Base-by-base conservation (phyloP, 441 rosid genomes). In the Pelargonium australe region DNA sequence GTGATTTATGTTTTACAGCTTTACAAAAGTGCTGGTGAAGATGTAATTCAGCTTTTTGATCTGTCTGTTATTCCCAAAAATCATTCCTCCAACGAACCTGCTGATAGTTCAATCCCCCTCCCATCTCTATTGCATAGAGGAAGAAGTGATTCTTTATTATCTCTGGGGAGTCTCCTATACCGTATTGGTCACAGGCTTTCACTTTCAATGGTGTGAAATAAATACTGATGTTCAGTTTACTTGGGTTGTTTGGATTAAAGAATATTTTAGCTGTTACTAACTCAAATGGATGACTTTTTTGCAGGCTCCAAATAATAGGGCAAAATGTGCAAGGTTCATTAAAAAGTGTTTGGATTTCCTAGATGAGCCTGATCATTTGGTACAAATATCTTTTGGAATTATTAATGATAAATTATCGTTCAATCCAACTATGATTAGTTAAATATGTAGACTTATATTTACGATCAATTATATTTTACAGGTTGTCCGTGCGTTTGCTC, bases 401-500 rank as follows among this genome's bases (percentile, higher is more conserved):
- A 40, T 66, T 62, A 51, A 62, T 73, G 28, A 19, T 68, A 1
- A 23, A 70, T 20, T 23, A 12, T 67, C 71, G 10, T 43, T 64
- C 3, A 65, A 43, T 37, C 67, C 5, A 25, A 61, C 13, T 20
- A 45, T 23, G 53, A 76, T 12, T 7, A 47, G 14, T 16, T 53
- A 63, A 13, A 65, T 44, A 51, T 20, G 55, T 47, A 8, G 41
- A 10, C 1, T 77, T 68, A 66, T 71, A 43, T 67, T 76, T 34
- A 79, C 68, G 25, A 57, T 67, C 63, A 61, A 51, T 72, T 61
- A 70, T 20, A 25, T 77, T 41, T 75, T 53, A 73, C 77, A 94
- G 97, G 95, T 91, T 69, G 90, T 94, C 41, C 95, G 98, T 41
- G 96, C 98, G 64, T 83, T 75, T 74, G 98, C 98, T 71, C 98